phyloP scores from a whole-genome alignment of 306 rosid species.

The Castanea sativa region DNA sequence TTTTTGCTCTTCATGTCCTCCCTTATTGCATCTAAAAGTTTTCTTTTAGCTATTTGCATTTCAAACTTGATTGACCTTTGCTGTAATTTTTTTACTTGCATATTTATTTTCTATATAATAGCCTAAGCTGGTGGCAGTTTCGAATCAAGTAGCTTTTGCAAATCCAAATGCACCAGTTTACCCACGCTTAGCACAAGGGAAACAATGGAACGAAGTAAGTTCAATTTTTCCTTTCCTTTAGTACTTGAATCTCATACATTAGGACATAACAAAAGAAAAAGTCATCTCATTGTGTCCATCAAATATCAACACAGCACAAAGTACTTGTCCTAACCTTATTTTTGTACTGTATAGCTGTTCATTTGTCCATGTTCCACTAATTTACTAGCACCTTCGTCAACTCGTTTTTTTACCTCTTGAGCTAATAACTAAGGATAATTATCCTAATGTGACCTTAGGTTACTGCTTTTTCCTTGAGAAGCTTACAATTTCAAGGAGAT shows the following conservation, averaged over 20 bases:
- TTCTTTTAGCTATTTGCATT: not conserved
- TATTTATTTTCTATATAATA: constrained; percentile 28
- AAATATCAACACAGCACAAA: constrained; percentile 2
- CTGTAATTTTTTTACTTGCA: not conserved
- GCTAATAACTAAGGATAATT: not conserved
- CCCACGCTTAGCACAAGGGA: constrained; percentile 95
- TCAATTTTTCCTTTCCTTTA: not conserved
- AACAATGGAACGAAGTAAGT: constrained; percentile 84
- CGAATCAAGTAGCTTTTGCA: constrained; percentile 55
- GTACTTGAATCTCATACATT: not conserved
- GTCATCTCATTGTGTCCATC: constrained; percentile 8
- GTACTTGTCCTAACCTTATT: not conserved
- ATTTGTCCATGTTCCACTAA: not conserved
- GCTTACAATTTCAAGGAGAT: constrained; percentile 3
- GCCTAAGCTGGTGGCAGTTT: constrained; percentile 84
- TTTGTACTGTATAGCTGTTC: constrained; percentile 17
- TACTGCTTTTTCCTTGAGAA: not conserved
- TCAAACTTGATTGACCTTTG: constrained; percentile 1
- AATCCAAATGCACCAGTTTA: constrained; percentile 91
- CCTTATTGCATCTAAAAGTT: not conserved
- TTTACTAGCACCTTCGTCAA: not conserved
- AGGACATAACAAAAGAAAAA: not conserved
- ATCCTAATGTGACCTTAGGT: not conserved
- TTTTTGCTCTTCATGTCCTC: not conserved
- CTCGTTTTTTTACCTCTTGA: not conserved